A percentile compares a stretch with the other conserved stretches of the same genome.
Conservation (phyloP, 306 rosid genomes). For the Casuarina glauca region DNA sequence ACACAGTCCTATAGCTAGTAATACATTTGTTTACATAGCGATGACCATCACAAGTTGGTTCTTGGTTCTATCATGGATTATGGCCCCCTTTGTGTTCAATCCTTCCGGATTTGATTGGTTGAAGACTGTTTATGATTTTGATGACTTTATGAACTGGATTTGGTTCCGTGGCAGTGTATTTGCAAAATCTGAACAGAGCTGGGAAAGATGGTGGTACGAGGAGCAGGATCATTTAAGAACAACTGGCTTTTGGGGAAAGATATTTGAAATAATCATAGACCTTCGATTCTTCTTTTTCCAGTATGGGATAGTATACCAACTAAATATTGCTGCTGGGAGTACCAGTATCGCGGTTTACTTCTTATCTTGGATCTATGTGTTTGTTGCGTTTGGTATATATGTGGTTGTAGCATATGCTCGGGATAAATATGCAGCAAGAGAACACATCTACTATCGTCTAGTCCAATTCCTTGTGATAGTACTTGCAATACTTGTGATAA, state of each 20-base stretch:
- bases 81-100: conserved; percentile 84
- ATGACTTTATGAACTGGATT: conserved; percentile 82
- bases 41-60: conserved; percentile 86
- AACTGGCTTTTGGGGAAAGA: conserved; percentile 77
- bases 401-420: conserved; percentile 62
- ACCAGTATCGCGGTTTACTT: conserved; percentile 68
- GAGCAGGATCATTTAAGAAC: conserved; percentile 79
- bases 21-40: conserved; percentile 70
- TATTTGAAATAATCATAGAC: conserved; percentile 72
- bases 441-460: conserved; percentile 76
- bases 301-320: conserved; percentile 73
- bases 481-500: conserved; percentile 48
- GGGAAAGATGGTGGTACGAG: conserved; percentile 98
- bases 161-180: conserved; percentile 73
- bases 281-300: conserved; percentile 85
- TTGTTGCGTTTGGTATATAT: conserved; percentile 52
- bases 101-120: conserved; percentile 94
- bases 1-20: conserved; percentile 55
- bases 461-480: conserved; percentile 62
- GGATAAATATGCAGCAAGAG: conserved; percentile 53
- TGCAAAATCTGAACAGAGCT: conserved; percentile 89
- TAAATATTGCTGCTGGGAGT: conserved; percentile 65
- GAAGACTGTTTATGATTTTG: conserved; percentile 78
- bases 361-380: conserved; percentile 78
- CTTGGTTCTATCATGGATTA: conserved; percentile 70